Conservation (phyloP, 331 rosid species). For the Telfairia occidentalis region DNA sequence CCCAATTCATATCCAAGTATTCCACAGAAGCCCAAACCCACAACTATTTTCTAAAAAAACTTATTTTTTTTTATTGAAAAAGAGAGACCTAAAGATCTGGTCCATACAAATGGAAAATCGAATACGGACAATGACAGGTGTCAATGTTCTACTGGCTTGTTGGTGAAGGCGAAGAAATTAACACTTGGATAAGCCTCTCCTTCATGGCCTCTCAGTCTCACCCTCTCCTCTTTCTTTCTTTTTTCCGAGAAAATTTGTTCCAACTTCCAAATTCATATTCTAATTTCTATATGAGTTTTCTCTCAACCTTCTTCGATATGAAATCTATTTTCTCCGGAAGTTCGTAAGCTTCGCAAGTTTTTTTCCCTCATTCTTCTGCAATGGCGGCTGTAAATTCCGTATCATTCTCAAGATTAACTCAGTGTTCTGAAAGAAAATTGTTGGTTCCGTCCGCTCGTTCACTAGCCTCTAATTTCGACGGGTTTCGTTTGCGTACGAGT, state of each 20-base stretch:
- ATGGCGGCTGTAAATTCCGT: conserved; percentile 73
- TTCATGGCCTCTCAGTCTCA: conserved; percentile 24
- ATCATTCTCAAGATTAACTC: conserved; percentile 50
- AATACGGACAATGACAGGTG: conserved; percentile 33
- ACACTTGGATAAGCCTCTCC: conserved; percentile 60
- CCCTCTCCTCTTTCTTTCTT: conserved; percentile 9
- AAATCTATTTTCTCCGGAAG: conserved; percentile 25
- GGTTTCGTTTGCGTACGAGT: conserved; percentile 29
- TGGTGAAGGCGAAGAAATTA: conserved; percentile 11
- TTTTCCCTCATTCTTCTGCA: not conserved
- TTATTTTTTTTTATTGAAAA: not conserved
- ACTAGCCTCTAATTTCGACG: conserved; percentile 29
- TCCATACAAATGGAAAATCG: not conserved
- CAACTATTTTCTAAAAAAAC: not conserved
- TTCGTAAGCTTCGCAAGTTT: conserved; percentile 14
- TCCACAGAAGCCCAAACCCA: not conserved
- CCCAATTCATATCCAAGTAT: not conserved
- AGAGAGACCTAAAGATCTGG: not conserved
- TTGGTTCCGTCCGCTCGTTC: conserved; percentile 28
- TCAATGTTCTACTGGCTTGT: conserved; percentile 19
- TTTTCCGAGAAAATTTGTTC: conserved; percentile 6
- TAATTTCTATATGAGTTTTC: conserved; percentile 15
- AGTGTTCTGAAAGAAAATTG: conserved; percentile 38
- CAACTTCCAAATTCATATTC: not conserved
- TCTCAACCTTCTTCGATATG: conserved; percentile 26